Base-by-base conservation (phyloP, 2,329 filamentous ascomycete species). In the Emergomyces africanus region DNA sequence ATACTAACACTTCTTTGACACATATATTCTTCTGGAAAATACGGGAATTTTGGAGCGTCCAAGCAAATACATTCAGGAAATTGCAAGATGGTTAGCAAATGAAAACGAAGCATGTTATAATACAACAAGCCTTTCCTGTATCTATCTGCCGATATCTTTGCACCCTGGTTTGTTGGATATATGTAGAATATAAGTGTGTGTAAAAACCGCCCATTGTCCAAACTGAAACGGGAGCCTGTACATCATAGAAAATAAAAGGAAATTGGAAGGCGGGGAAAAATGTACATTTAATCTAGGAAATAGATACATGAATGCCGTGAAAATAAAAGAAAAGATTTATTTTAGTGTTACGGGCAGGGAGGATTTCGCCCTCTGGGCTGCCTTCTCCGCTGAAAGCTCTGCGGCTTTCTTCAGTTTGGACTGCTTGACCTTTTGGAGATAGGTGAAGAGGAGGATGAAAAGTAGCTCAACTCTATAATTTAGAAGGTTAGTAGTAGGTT, bases 391-490 rank as follows among this genome's bases (percentile, higher is more conserved):
- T 10, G 86, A 84, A 57, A 84, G 67, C 56, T 83, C 79, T 14
- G 85, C 84, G 18, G 84, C 78, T 69, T 85, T 87, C 25, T 50
- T 50, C 49, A 95, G 76, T 70, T 87, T 86, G 64, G 87, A 80
- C 50, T 84, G 81, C 66, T 83, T 84, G 60, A 95, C 67, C 65
- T 84, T 83, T 65, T 85, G 83, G 57, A 96, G 70, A 67, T 94
- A 95, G 66, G 89, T 83, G 73, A 96, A 85, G 56, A 99, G 81
- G 33, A 96, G 77, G 63, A 97, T 79, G 71, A 96, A 97, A 50
- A 90, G 72, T 18, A 97, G 77, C 72, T 97, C 94, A 74, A 97
- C 89, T 65, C 89, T 90, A 58, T 10, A 33, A 37, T 37, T 14
- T 20, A 57, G 61, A 65, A 61, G 65, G 60, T 44, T 20, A 42